A percentile compares a stretch with the other conserved stretches of the same genome.
These are phyloP conservation scores for Fusarium longipes DNA, from an alignment of 2,329 filamentous ascomycete genomes.

Conservation along the genomic window DNA sequence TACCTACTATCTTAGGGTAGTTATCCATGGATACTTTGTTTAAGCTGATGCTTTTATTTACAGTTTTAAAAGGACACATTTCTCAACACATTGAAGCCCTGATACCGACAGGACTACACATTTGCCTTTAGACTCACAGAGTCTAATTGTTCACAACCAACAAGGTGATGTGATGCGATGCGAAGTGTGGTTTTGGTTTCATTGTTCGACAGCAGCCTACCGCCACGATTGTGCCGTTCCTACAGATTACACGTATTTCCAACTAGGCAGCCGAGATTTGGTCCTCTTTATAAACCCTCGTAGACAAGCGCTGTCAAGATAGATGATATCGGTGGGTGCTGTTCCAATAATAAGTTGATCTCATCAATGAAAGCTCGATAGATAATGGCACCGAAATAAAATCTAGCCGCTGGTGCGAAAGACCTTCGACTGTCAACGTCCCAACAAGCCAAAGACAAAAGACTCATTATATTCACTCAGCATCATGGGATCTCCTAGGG, in stretches of 20 bases:
- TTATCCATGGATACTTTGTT: too few relatives aligned
- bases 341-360: background rate
- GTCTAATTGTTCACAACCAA: background rate
- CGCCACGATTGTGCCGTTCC: background rate
- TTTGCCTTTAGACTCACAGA: too few relatives aligned
- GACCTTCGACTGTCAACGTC: background rate
- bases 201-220: background rate
- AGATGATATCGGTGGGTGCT: background rate
- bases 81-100: too few relatives aligned
- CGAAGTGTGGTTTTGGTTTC: background rate
- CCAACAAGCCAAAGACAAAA: conserved; percentile 4
- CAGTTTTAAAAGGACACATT: too few relatives aligned
- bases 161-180: background rate
- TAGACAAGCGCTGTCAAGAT: background rate
- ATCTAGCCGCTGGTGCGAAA: too few relatives aligned
- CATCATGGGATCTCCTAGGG: conserved; percentile 23
- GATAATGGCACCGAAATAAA: too few relatives aligned
- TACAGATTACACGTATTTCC: background rate
- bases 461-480: background rate
- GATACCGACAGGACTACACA: too few relatives aligned
- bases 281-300: background rate
- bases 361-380: too few relatives aligned
- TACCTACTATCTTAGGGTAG: too few relatives aligned
- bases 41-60: too few relatives aligned
- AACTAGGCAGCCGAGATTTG: background rate